A percentile compares a stretch with the other conserved stretches of the same genome.
phyloP scores from a whole-genome alignment of 2,329 filamentous ascomycete genomes.

The Trichoderma oligosporum region DNA sequence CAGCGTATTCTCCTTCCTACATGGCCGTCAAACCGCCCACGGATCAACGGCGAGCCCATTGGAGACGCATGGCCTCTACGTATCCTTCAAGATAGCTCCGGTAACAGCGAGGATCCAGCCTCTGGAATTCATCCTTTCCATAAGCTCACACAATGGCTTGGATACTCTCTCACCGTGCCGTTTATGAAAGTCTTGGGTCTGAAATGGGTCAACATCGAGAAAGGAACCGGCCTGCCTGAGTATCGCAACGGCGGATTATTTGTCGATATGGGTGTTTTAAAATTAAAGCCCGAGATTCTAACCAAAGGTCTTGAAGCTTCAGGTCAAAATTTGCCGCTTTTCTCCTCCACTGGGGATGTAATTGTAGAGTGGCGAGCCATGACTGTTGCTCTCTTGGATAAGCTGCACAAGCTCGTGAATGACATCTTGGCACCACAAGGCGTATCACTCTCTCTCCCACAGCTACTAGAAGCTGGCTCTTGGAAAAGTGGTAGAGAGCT shows the following conservation, averaged over 20 bases:
- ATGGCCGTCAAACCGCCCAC: constrained; percentile 52
- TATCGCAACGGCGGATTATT: constrained; percentile 70
- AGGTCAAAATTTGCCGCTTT: constrained; percentile 45
- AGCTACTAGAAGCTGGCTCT: constrained; percentile 51
- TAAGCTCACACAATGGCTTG: constrained; percentile 68
- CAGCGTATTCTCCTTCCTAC: constrained; percentile 45
- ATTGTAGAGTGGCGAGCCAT: constrained; percentile 60
- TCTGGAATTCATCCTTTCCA: constrained; percentile 51
- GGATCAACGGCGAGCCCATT: constrained; percentile 39
- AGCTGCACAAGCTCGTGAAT: constrained; percentile 43
- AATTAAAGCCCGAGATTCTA: constrained; percentile 44
- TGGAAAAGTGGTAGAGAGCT: constrained; percentile 72
- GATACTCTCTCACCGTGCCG: constrained; percentile 67
- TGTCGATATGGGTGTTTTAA: constrained; percentile 54
- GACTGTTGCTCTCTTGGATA: constrained; percentile 54
- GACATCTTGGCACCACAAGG: constrained; percentile 33
- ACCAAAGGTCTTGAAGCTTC: constrained; percentile 43
- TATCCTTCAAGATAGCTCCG: constrained; percentile 12
- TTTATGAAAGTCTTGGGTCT: constrained; percentile 52
- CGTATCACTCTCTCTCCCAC: constrained; percentile 43
- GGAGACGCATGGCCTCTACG: constrained; percentile 50
- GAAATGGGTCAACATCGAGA: constrained; percentile 49
- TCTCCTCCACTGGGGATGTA: constrained; percentile 52
- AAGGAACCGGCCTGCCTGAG: constrained; percentile 65
- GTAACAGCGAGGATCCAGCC: background rate